phyloP scores from a whole-genome alignment of 106 monocot genomes.

The Amphibolis antarctica region DNA sequence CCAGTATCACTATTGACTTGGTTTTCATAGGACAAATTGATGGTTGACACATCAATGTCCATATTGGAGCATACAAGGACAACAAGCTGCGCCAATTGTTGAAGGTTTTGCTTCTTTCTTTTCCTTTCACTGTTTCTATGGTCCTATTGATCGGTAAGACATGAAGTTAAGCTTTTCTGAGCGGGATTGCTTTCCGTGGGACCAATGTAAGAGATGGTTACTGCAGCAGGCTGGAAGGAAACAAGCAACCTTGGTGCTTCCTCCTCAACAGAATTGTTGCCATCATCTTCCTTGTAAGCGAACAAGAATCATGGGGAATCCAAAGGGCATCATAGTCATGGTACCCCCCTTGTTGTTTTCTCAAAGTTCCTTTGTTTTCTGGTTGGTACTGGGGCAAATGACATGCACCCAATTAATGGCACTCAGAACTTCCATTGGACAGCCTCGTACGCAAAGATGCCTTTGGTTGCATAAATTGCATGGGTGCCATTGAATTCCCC shows the following conservation, averaged over 20 bases:
- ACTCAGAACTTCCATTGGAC: not conserved
- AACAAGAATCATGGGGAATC: constrained; percentile 6
- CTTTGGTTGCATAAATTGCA: not conserved
- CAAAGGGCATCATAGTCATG: constrained; percentile 1
- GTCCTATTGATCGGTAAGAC: not conserved
- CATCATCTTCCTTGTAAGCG: not conserved
- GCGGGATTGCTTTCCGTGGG: not conserved
- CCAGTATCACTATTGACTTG: too few relatives aligned
- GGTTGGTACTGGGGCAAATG: not conserved
- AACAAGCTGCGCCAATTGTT: too few relatives aligned
- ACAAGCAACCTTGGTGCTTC: not conserved
- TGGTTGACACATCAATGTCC: too few relatives aligned
- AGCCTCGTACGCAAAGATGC: not conserved
- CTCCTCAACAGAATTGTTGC: not conserved
- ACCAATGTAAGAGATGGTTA: constrained; percentile 1
- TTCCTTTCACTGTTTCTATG: not conserved
- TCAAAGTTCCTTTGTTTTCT: not conserved
- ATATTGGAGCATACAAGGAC: too few relatives aligned
- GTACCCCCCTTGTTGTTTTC: not conserved
- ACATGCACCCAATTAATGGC: not conserved
- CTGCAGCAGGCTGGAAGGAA: not conserved
- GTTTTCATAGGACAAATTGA: too few relatives aligned
- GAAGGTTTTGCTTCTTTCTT: not conserved
- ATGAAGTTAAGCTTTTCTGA: not conserved
- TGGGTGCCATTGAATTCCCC: not conserved